phyloP scores from a whole-genome alignment of 83 land plant genomes.

The Picea abies region DNA sequence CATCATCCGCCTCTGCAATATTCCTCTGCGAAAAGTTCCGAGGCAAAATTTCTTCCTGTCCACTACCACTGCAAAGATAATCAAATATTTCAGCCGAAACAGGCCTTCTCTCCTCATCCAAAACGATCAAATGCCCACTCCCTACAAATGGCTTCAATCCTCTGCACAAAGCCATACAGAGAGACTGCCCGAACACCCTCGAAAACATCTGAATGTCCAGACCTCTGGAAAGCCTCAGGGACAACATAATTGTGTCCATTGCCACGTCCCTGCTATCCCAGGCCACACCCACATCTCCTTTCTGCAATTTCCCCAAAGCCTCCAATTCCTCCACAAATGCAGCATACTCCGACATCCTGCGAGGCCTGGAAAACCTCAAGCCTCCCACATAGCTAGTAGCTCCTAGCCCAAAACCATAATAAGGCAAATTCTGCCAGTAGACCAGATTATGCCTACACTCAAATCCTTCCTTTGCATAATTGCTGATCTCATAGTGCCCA shows the following conservation, averaged over 20 bases:
- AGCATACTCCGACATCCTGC: slow-evolving; percentile 68
- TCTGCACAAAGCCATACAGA: slow-evolving; percentile 43
- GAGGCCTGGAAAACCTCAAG: slow-evolving; percentile 78
- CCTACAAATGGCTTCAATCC: slow-evolving; percentile 55
- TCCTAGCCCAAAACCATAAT: slow-evolving; percentile 92
- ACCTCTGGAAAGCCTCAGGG: slow-evolving; percentile 81
- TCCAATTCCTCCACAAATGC: slow-evolving; percentile 55
- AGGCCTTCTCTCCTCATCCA: slow-evolving; percentile 47
- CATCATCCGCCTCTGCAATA: background rate
- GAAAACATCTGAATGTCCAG: slow-evolving; percentile 59
- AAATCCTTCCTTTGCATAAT: slow-evolving; percentile 73
- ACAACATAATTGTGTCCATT: slow-evolving; percentile 89
- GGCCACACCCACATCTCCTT: background rate
- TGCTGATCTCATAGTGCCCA: slow-evolving; percentile 93
- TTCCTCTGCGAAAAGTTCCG: background rate
- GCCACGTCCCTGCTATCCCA: slow-evolving; percentile 52
- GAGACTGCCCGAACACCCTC: slow-evolving; percentile 45
- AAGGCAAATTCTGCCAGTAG: slow-evolving; percentile 84
- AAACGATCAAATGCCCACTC: slow-evolving; percentile 72
- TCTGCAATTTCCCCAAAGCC: slow-evolving; percentile 22
- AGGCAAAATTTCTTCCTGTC: background rate
- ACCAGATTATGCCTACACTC: slow-evolving; percentile 86
- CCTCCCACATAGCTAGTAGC: slow-evolving; percentile 84
- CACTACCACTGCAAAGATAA: background rate
- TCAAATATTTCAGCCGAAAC: slow-evolving; percentile 30